Percentiles rank a stretch among this genome's conserved stretches.
Conservation (phyloP, 306 rosid species). For the Alnus rubra region DNA sequence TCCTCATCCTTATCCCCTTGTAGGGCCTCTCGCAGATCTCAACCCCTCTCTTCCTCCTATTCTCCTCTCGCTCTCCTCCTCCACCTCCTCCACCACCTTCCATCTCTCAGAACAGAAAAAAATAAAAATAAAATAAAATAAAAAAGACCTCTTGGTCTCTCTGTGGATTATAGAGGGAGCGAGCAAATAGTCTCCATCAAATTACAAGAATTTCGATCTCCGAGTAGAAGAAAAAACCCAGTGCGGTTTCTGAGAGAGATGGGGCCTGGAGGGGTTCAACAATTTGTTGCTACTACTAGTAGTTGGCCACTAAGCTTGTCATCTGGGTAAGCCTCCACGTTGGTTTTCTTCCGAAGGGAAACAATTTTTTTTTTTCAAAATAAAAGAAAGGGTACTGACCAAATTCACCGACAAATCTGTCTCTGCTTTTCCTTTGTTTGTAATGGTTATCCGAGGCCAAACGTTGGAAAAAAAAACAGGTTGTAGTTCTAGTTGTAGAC, state of each 20-base stretch:
- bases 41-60: slow-evolving; percentile 31
- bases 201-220: slow-evolving; percentile 14
- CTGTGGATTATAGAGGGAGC: slow-evolving; percentile 27
- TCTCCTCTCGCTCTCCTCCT: slow-evolving; percentile 15
- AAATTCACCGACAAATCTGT: slow-evolving; percentile 60
- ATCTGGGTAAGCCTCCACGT: slow-evolving; percentile 71
- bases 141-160: not conserved
- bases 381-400: not conserved
- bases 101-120: not conserved
- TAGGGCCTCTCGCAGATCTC: slow-evolving; percentile 61
- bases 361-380: not conserved
- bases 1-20: slow-evolving; percentile 99
- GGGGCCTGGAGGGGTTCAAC: not conserved
- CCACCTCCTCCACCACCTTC: slow-evolving; percentile 24
- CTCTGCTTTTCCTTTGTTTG: not conserved
- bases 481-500: not conserved
- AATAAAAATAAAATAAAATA: too few species aligned
- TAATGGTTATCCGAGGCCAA: slow-evolving; percentile 21
- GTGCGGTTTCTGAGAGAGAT: slow-evolving; percentile 21
- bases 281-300: slow-evolving; percentile 28
- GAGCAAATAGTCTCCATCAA: slow-evolving; percentile 32
- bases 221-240: slow-evolving; percentile 30
- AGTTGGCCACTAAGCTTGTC: slow-evolving; percentile 60
- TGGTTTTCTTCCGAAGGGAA: slow-evolving; percentile 30
- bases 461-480: not conserved